phyloP scores from a whole-genome alignment of 106 monocot species.

The Cymbidium sinense region DNA sequence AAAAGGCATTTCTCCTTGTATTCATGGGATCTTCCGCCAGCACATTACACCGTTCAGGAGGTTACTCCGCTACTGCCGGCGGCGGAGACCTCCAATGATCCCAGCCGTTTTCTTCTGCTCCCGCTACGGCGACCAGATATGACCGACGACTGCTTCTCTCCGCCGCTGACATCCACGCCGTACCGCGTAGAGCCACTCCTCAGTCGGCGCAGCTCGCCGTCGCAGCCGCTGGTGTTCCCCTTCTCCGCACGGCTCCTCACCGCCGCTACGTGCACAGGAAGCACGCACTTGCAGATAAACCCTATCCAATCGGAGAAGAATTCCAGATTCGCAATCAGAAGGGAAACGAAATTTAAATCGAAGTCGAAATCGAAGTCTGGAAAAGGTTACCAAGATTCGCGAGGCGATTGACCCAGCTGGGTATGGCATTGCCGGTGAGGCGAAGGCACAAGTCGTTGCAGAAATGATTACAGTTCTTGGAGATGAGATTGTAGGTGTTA shows the following conservation, averaged over 20 bases:
- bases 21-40: not conserved
- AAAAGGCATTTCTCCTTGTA: not conserved
- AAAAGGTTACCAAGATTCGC: slow-evolving; percentile 56
- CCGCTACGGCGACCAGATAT: not conserved
- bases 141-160: not conserved
- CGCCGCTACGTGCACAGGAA: slow-evolving; percentile 49
- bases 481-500: slow-evolving; percentile 70
- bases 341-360: not conserved
- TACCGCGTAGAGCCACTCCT: slow-evolving; percentile 15
- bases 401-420: slow-evolving; percentile 94
- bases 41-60: not conserved
- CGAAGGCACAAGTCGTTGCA: slow-evolving; percentile 71
- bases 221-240: not conserved
- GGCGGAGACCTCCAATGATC: not conserved
- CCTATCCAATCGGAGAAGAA: slow-evolving; percentile 19
- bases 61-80: not conserved
- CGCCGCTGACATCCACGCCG: not conserved
- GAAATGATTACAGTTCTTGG: slow-evolving; percentile 98
- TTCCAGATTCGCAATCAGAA: not conserved
- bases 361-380: not conserved
- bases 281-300: slow-evolving; percentile 68
- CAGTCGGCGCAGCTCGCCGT: slow-evolving; percentile 27
- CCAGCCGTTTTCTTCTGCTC: not conserved
- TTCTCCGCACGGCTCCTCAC: slow-evolving; percentile 27
- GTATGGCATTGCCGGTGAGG: slow-evolving; percentile 60